Evolutionary conservation across 345 rosid genomes (phyloP).

Genomic region (Anastatica hierochuntica): DNA sequence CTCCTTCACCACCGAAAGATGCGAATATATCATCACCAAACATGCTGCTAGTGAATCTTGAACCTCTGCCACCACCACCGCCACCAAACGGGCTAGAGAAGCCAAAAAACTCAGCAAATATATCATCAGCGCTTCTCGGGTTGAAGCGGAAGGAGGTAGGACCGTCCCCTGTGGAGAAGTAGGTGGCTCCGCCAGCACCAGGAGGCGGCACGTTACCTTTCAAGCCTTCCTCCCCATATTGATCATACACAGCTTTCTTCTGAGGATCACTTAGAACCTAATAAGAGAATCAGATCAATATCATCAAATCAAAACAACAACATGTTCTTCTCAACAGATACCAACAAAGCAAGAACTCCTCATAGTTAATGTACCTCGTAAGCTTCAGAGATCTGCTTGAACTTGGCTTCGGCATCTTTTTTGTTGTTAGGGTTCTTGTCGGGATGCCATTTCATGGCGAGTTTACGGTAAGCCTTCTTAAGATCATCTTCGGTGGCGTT

Average conservation of each 20-base stretch:
- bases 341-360: no score
- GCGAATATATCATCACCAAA: slow-evolving; percentile 54
- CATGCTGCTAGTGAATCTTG: slow-evolving; percentile 39
- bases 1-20: slow-evolving; percentile 45
- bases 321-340: no score
- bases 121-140: slow-evolving; percentile 57
- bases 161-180: slow-evolving; percentile 65
- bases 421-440: slow-evolving; percentile 42
- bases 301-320: neutral
- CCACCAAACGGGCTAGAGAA: slow-evolving; percentile 45
- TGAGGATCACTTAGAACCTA: slow-evolving; percentile 81
- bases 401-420: slow-evolving; percentile 63
- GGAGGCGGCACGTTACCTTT: slow-evolving; percentile 76
- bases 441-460: slow-evolving; percentile 38
- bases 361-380: no score
- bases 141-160: slow-evolving; percentile 53
- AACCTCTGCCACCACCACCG: slow-evolving; percentile 29
- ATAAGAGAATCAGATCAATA: no score
- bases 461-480: slow-evolving; percentile 53
- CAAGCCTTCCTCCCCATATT: slow-evolving; percentile 68
- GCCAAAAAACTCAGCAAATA: slow-evolving; percentile 70
- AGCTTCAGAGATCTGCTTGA: slow-evolving; percentile 69
- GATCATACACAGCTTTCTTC: slow-evolving; percentile 64
- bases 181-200: slow-evolving; percentile 49
- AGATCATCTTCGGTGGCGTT: slow-evolving; percentile 55